Evolutionary conservation across 352 stramenopile genomes (phyloP), one percentile per base, ranked within the genome.

Genomic region (Phytophthora ramorum): DNA sequence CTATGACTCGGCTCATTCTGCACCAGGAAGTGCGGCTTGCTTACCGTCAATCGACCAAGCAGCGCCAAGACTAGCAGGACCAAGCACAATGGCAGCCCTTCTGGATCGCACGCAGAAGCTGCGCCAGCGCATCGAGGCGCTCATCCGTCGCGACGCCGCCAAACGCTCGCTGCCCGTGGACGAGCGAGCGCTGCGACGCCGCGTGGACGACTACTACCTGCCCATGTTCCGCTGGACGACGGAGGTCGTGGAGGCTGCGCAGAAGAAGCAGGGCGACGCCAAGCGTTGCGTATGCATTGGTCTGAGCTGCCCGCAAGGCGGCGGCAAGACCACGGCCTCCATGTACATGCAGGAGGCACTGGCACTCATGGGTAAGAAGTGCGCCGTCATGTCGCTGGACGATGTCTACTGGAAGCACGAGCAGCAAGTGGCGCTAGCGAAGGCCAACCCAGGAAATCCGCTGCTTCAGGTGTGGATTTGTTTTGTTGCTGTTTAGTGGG

Each of bases 291-390:
- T 94, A n/a, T 79, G 82, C 57, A 75, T 96, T 22, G 88, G 88
- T 2, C 60, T 96, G 17, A 96, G 85, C 58, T 93, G 86, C 64
- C 86, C 91, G 45, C 88, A 96, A 73, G 89, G 89, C 10, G 84
- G 87, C 7, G 89, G 89, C 19, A 96, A 96, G 63, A 96, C 89
- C 8, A 96, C 89, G 17, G 72, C 81, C n/a, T 86, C 76, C n/a
- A 71, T 75, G 37, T 81, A 91, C 49, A 75, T 96, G 24, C 73
- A 92, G 60, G 69, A 90, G 48, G 75, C 87, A 49, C 53, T 96
- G 19, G 38, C 63, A 24, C 44, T 79, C 19, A 69, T 69, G 26
- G 87, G 87, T 16, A 89, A 81, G 49, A 75, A 69, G 12, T 94
- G 87, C 50, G 89, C 85, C 16, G 75, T 91, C 24, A 65, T 96